Evolutionary conservation across 2,329 filamentous ascomycete species (phyloP), one percentile per base, ranked within the genome.

Genomic region (Aspergillus chevalieri): DNA sequence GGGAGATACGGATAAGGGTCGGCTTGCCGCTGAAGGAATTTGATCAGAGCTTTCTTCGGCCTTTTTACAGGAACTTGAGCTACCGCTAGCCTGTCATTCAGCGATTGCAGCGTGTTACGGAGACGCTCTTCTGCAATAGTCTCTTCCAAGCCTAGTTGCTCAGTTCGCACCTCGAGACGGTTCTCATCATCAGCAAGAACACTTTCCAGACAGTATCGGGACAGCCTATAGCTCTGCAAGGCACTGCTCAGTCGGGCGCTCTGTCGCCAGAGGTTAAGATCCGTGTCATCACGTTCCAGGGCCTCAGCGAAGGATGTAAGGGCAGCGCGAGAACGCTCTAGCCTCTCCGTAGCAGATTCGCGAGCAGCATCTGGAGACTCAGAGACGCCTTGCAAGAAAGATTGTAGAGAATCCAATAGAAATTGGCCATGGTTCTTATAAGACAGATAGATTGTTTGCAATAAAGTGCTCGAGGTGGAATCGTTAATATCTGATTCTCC

Each of bases 381-480:
- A n/a, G 51, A 34, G 17, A 48, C 19, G 17, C 52, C 55, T 26
- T 60, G 58, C 19, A 78, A 56, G 41, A 71, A 77, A 67, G 81
- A 73, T 58, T 77, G 83, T 57, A 86, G 81, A 50, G 73, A 75
- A 65, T 98, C 92, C n/a, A 98, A 76, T 50, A 86, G 76, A 64
- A 95, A 96, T 63, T 97, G 89, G 39, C 90, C 93, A 70, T 92
- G 85, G 60, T 97, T 98, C 69, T 97, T 98, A 75, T 94, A 89
- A 1, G 92, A 87, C 6, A 98, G 79, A 62, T 95, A 96, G 17
- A 97, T 78, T 9, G 94, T 90, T 63, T 96, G 91, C 0, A 89
- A 85, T 8, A 97, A 74, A 44, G 86, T 92, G 63, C 86, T 93
- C 14, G 85, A 88, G 2, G 84, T 83, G 24, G 82, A 85, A 56